Evolutionary conservation across 106 monocot species (phyloP).

Genomic region (Phalaenopsis equestris): DNA sequence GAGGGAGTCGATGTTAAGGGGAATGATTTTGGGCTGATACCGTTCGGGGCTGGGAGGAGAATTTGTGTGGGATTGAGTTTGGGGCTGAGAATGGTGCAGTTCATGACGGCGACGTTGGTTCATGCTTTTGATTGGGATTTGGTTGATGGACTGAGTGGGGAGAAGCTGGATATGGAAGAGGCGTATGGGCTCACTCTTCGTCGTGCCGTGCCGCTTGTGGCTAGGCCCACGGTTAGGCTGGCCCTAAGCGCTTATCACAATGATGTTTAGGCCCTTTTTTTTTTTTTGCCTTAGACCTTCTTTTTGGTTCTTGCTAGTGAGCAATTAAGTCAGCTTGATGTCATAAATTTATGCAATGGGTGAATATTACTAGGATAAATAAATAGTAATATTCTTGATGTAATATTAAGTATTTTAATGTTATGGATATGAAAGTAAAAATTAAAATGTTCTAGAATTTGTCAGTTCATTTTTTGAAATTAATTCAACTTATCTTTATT

Average conservation of each 20-base stretch:
- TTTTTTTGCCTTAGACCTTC: no score
- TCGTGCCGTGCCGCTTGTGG: constrained; percentile 17
- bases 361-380: no score
- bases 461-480: no score
- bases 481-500: no score
- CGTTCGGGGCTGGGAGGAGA: constrained; percentile 19
- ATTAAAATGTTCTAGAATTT: no score
- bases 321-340: no score
- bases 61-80: constrained; percentile 8
- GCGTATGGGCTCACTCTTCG: constrained; percentile 18
- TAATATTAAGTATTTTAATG: no score
- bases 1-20: constrained; percentile 14
- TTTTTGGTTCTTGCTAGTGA: no score
- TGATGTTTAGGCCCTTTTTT: neutral
- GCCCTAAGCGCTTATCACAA: neutral
- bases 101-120: constrained; percentile 22
- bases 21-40: constrained; percentile 10
- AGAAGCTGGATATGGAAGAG: constrained; percentile 27
- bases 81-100: constrained; percentile 22
- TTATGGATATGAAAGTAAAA: no score
- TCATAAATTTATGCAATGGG: no score
- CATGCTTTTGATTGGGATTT: constrained; percentile 26
- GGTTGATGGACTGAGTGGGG: neutral
- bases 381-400: no score
- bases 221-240: constrained; percentile 6